phyloP scores from a whole-genome alignment of 495 filamentous ascomycete species.

The Tricharina praecox region DNA sequence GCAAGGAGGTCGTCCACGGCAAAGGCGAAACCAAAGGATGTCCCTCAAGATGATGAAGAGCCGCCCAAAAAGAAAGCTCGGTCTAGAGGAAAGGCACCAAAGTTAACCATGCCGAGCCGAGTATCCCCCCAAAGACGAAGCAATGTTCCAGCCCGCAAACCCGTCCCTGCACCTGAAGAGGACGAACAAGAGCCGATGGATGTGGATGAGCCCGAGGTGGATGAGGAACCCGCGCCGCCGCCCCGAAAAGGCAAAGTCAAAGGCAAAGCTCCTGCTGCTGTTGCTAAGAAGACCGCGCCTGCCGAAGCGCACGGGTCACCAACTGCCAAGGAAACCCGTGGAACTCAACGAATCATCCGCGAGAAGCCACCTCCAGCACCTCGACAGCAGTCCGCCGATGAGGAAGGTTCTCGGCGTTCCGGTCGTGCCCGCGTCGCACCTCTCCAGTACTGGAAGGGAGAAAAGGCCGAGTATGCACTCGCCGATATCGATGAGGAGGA shows the following conservation, averaged over 20 bases:
- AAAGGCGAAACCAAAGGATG: too few relatives aligned
- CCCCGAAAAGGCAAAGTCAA: slow-evolving; percentile 5
- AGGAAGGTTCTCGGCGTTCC: slow-evolving; percentile 36
- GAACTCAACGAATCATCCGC: slow-evolving; percentile 15
- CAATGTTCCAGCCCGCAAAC: background rate
- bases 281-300: background rate
- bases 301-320: background rate
- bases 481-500: background rate
- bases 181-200: slow-evolving; percentile 13
- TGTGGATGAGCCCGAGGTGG: slow-evolving; percentile 17
- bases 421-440: slow-evolving; percentile 50
- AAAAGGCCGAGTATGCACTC: slow-evolving; percentile 47
- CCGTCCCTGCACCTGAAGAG: slow-evolving; percentile 19
- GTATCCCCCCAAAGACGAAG: slow-evolving; percentile 5
- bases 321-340: background rate
- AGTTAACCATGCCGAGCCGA: background rate
- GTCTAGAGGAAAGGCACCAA: background rate
- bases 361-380: slow-evolving; percentile 11
- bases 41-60: slow-evolving; percentile 4
- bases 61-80: slow-evolving; percentile 10
- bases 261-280: too few relatives aligned
- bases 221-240: background rate
- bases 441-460: slow-evolving; percentile 74
- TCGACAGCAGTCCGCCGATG: slow-evolving; percentile 11
- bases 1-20: too few relatives aligned